phyloP scores from a whole-genome alignment of 2,329 filamentous ascomycete species.

The Aspergillus neotritici region DNA sequence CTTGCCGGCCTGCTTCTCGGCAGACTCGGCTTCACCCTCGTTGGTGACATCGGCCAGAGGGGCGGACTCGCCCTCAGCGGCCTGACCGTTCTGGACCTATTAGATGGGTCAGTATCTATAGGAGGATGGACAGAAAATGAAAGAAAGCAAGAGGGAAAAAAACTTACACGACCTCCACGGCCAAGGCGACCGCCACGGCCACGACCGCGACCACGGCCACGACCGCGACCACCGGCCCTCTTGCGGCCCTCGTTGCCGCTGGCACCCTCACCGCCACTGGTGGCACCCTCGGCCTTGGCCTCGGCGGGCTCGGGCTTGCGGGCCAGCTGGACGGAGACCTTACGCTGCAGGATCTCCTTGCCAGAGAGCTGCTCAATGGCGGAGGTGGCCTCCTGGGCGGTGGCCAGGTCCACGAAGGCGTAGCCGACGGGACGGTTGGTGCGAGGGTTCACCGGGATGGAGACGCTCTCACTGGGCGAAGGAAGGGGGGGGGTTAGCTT shows the following conservation, averaged over 20 bases:
- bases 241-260: conserved; percentile 61
- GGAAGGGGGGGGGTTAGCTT: conserved; percentile 31
- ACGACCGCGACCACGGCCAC: conserved; percentile 60
- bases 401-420: conserved; percentile 96
- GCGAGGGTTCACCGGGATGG: conserved; percentile 98
- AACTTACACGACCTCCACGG: conserved; percentile 55
- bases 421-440: conserved; percentile 98
- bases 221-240: conserved; percentile 57
- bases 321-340: conserved; percentile 97
- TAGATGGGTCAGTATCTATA: conserved; percentile 2
- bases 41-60: conserved; percentile 18
- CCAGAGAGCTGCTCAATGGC: conserved; percentile 93
- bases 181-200: conserved; percentile 63
- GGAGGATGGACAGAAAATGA: conserved; percentile 1
- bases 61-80: conserved; percentile 16
- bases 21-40: conserved; percentile 40
- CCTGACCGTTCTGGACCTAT: conserved; percentile 22
- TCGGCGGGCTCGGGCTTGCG: conserved; percentile 88
- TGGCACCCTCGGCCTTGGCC: conserved; percentile 65
- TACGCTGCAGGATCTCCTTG: conserved; percentile 96
- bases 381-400: conserved; percentile 87
- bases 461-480: conserved; percentile 78
- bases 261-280: conserved; percentile 67
- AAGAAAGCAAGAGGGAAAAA: neutral
- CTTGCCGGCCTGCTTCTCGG: conserved; percentile 35